Percentiles rank a stretch among this genome's conserved stretches.
Conservation (phyloP, 2,329 filamentous ascomycete species). For the Didymella pinodella region DNA sequence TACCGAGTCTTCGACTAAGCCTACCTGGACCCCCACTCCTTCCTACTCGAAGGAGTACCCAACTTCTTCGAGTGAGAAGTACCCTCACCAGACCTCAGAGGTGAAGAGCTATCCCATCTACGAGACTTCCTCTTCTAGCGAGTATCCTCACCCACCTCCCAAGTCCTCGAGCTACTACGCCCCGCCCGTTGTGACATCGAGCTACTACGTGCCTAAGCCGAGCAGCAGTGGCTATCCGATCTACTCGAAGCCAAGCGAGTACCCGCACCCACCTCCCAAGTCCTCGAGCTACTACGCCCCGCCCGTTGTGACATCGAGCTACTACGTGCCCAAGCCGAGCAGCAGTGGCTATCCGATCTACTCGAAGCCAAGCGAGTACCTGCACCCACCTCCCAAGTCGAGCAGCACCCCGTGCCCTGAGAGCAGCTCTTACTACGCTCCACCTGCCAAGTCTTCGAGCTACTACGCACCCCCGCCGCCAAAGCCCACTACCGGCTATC, state of each 20-base stretch:
- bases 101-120: constrained; percentile 5
- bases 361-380: too few relatives aligned
- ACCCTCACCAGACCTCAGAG: constrained; percentile 3
- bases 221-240: neutral
- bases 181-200: neutral
- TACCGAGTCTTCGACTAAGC: neutral
- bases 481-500: neutral
- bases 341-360: neutral
- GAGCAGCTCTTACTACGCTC: neutral
- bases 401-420: constrained; percentile 21
- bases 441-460: constrained; percentile 1
- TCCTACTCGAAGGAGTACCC: neutral
- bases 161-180: constrained; percentile 1
- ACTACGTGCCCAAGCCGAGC: constrained; percentile 2
- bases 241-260: too few relatives aligned
- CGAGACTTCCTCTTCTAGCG: neutral
- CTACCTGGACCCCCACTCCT: neutral
- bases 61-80: neutral
- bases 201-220: constrained; percentile 1
- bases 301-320: neutral
- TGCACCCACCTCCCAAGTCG: constrained; percentile 2
- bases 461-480: constrained; percentile 10
- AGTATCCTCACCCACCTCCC: constrained; percentile 1
- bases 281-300: neutral
- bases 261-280: constrained; percentile 1